A percentile compares a stretch with the other conserved stretches of the same genome.
phyloP scores from a whole-genome alignment of 257 asterid genomes.

The Nicotiana benthamiana region DNA sequence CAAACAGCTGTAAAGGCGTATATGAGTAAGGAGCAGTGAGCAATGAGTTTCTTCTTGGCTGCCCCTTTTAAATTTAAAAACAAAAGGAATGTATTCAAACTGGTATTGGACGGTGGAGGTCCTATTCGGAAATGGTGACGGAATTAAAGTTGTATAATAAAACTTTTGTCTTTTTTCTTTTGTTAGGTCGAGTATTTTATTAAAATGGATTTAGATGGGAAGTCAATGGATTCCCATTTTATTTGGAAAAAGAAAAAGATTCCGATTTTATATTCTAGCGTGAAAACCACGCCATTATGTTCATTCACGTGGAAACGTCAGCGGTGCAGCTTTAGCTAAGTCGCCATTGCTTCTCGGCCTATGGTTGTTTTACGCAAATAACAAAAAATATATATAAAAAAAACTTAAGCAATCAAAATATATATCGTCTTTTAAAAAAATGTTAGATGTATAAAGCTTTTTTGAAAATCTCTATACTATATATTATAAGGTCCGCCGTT shows the following conservation, averaged over 20 bases:
- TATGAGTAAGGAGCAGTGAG: neutral
- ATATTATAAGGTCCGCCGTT: too few species aligned
- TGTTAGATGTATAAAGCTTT: too few species aligned
- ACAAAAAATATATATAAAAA: too few species aligned
- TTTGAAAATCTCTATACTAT: too few species aligned
- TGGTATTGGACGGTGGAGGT: neutral
- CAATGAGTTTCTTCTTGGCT: neutral
- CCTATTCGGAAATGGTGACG: neutral
- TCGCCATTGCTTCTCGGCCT: neutral
- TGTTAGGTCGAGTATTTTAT: neutral
- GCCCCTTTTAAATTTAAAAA: neutral
- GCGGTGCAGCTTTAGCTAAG: neutral
- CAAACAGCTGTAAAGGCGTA: neutral
- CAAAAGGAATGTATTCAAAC: neutral
- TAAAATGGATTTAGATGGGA: neutral
- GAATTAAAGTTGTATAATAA: neutral
- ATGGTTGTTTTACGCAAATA: too few species aligned
- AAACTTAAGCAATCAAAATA: too few species aligned
- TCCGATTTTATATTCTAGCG: neutral
- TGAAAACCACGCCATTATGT: neutral
- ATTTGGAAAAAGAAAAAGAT: neutral
- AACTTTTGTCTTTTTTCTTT: neutral
- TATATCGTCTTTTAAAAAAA: too few species aligned
- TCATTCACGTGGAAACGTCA: neutral
- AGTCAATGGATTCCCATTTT: neutral